Percentiles rank a stretch among this genome's conserved stretches.
These are phyloP conservation scores for Aspergillus terreus DNA, from an alignment of 2,329 filamentous ascomycete genomes.

Conservation along the genomic window DNA sequence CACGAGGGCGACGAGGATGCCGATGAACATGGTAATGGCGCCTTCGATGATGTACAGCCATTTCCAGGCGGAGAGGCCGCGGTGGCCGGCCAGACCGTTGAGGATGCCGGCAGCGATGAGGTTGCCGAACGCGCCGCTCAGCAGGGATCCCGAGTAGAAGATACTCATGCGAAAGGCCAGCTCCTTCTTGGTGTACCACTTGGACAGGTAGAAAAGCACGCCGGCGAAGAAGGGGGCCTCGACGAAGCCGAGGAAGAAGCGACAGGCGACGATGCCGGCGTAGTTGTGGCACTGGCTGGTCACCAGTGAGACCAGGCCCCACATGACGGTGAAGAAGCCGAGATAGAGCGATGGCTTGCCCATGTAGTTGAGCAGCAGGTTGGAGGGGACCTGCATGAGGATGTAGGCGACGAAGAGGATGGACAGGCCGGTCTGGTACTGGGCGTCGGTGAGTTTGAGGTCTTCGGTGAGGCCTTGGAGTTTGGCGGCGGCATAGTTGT, in stretches of 20 bases:
- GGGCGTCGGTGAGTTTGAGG: constrained; percentile 28
- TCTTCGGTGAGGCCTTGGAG: constrained; percentile 41
- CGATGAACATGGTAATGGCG: constrained; percentile 31
- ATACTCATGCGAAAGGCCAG: constrained; percentile 50
- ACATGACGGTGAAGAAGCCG: constrained; percentile 44
- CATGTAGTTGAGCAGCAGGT: constrained; percentile 41
- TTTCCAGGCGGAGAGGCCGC: constrained; percentile 37
- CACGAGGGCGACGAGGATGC: constrained; percentile 28
- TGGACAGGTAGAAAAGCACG: constrained; percentile 46
- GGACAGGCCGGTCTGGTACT: constrained; percentile 42
- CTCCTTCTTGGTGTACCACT: constrained; percentile 53
- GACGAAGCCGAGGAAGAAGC: constrained; percentile 44
- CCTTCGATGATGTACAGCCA: constrained; percentile 42
- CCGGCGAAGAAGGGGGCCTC: constrained; percentile 48
- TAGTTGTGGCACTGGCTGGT: constrained; percentile 43
- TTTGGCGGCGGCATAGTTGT: constrained; percentile 46
- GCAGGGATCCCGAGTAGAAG: constrained; percentile 50
- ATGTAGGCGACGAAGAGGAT: constrained; percentile 46
- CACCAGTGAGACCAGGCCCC: constrained; percentile 44
- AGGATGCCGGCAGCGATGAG: constrained; percentile 53
- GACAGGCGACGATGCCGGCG: constrained; percentile 42
- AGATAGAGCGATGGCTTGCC: constrained; percentile 43
- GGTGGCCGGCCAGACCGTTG: constrained; percentile 32
- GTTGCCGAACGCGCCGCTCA: constrained; percentile 52
- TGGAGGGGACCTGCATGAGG: constrained; percentile 47